Evolutionary conservation across 2,329 filamentous ascomycete genomes (phyloP).

Genomic region (Neurospora crassa): DNA sequence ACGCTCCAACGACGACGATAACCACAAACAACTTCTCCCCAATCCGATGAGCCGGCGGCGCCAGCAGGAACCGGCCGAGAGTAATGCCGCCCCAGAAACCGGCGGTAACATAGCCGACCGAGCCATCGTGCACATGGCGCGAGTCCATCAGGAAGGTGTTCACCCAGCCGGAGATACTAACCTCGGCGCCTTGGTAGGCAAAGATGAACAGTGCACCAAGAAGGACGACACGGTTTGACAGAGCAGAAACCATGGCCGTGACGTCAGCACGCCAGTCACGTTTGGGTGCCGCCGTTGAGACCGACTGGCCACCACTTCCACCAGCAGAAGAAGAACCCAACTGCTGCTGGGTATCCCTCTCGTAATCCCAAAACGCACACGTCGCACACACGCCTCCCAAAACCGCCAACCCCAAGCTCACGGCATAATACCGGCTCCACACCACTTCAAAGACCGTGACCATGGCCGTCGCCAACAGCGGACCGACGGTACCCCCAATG

Average conservation of each 20-base stretch:
- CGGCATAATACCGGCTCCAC: conserved; percentile 67
- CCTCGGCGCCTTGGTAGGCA: conserved; percentile 76
- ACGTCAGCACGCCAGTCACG: background rate
- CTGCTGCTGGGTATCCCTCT: conserved; percentile 37
- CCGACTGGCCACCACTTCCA: background rate
- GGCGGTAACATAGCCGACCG: conserved; percentile 71
- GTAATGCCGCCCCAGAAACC: conserved; percentile 68
- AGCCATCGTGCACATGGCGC: conserved; percentile 57
- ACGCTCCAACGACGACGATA: conserved; percentile 48
- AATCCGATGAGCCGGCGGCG: conserved; percentile 53
- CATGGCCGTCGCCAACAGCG: conserved; percentile 66
- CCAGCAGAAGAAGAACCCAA: background rate
- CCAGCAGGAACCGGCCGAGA: conserved; percentile 62
- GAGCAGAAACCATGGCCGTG: conserved; percentile 35
- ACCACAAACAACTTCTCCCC: conserved; percentile 66
- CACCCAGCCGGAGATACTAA: conserved; percentile 77
- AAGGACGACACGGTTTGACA: conserved; percentile 51
- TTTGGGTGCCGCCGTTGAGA: no score
- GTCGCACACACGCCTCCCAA: conserved; percentile 47
- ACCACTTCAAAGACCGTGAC: conserved; percentile 46
- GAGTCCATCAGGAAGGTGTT: conserved; percentile 73
- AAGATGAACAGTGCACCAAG: conserved; percentile 77
- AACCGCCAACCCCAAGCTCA: conserved; percentile 50
- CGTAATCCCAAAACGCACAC: conserved; percentile 63
- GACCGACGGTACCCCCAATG: conserved; percentile 55